phyloP scores from a whole-genome alignment of 148 eudicot species.

The Hydrangea macrophylla region DNA sequence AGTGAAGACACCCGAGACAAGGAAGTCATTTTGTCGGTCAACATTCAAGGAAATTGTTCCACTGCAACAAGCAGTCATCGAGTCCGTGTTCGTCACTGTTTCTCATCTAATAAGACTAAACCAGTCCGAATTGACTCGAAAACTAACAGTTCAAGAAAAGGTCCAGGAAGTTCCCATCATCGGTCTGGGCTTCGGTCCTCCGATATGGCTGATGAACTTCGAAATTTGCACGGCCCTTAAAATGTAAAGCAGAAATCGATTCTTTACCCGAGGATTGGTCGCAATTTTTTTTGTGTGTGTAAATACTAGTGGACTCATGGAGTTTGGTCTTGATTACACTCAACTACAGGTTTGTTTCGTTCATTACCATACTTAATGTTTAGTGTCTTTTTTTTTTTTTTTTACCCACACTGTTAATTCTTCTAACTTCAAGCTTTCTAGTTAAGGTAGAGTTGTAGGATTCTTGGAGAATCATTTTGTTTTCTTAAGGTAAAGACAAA shows the following conservation, averaged over 20 bases:
- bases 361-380: background rate
- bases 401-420: background rate
- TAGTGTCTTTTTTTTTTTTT: slow-evolving; percentile 6
- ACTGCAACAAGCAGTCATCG: slow-evolving; percentile 43
- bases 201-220: slow-evolving; percentile 26
- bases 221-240: slow-evolving; percentile 17
- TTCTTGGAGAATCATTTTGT: background rate
- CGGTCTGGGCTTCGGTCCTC: slow-evolving; percentile 31
- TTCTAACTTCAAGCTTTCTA: background rate
- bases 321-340: background rate
- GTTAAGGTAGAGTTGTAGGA: background rate
- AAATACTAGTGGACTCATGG: slow-evolving; percentile 5
- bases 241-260: too few relatives aligned
- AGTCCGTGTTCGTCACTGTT: slow-evolving; percentile 55
- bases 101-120: slow-evolving; percentile 53
- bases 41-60: slow-evolving; percentile 42
- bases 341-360: background rate
- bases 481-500: background rate
- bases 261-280: too few relatives aligned
- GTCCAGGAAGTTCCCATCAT: slow-evolving; percentile 27
- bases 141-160: slow-evolving; percentile 43
- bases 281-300: too few relatives aligned
- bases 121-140: slow-evolving; percentile 42
- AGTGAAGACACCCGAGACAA: slow-evolving; percentile 49
- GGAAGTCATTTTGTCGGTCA: slow-evolving; percentile 54